Conservation (phyloP, 2,329 filamentous ascomycete genomes). For the Pseudogymnoascus sp. region DNA sequence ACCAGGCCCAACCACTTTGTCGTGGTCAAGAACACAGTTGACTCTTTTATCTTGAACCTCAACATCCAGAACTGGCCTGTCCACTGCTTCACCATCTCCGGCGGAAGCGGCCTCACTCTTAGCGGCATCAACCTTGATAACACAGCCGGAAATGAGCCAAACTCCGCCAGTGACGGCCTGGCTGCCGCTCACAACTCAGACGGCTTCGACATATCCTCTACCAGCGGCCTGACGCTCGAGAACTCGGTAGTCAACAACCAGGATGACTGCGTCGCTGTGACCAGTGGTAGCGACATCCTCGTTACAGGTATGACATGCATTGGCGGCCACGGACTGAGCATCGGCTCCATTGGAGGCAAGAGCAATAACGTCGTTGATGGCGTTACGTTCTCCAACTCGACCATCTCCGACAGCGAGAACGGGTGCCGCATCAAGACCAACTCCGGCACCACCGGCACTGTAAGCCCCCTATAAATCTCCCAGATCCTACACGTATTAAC, state of each 20-base stretch:
- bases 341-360: constrained; percentile 51
- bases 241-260: constrained; percentile 47
- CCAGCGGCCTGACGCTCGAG: constrained; percentile 39
- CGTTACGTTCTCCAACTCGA: constrained; percentile 41
- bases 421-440: constrained; percentile 52
- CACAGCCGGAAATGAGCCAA: constrained; percentile 40
- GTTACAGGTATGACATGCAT: constrained; percentile 24
- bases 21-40: constrained; percentile 41
- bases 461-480: constrained; percentile 24
- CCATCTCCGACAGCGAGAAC: constrained; percentile 43
- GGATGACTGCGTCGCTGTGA: constrained; percentile 51
- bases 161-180: constrained; percentile 17
- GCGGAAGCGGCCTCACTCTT: constrained; percentile 36
- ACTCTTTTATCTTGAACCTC: constrained; percentile 40
- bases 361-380: constrained; percentile 44
- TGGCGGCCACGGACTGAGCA: constrained; percentile 40
- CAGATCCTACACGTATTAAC: background rate
- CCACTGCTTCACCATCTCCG: constrained; percentile 41
- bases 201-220: constrained; percentile 42
- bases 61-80: constrained; percentile 48
- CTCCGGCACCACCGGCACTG: constrained; percentile 41
- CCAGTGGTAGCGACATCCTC: constrained; percentile 38
- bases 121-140: constrained; percentile 48
- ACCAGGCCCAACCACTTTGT: constrained; percentile 56
- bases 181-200: constrained; percentile 44